Evolutionary conservation across 2,329 filamentous ascomycete species (phyloP).

Genomic region (Trichoderma breve): DNA sequence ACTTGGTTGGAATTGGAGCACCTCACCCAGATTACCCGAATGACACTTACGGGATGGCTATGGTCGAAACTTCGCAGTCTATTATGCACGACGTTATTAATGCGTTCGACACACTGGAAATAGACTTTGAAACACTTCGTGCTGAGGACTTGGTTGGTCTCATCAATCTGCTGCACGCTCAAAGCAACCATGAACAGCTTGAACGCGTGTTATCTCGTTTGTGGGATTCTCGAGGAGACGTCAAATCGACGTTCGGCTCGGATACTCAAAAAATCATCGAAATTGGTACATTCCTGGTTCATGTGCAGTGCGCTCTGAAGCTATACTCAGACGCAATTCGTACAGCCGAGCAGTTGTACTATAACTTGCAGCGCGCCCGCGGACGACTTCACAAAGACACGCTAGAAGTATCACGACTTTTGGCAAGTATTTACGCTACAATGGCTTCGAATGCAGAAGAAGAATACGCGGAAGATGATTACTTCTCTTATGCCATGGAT

Average conservation of each 20-base stretch:
- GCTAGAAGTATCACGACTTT: slow-evolving; percentile 27
- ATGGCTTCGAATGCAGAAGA: not conserved
- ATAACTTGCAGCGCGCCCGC: slow-evolving; percentile 29
- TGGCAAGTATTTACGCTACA: slow-evolving; percentile 25
- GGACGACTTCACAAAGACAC: slow-evolving; percentile 29
- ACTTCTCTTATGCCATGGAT: not conserved
- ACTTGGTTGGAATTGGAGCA: slow-evolving; percentile 42
- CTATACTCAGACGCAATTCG: slow-evolving; percentile 23
- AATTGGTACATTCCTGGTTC: not conserved
- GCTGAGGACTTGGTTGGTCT: slow-evolving; percentile 46
- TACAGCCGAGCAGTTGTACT: slow-evolving; percentile 28
- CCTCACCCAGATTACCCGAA: slow-evolving; percentile 32
- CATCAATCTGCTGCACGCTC: slow-evolving; percentile 46
- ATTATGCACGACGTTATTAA: slow-evolving; percentile 32
- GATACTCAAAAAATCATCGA: not conserved
- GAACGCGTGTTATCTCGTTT: slow-evolving; percentile 33
- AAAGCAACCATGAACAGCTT: slow-evolving; percentile 46
- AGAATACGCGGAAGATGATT: not conserved
- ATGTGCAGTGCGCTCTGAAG: not conserved
- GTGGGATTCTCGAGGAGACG: slow-evolving; percentile 26
- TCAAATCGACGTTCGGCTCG: slow-evolving; percentile 15
- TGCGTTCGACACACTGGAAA: slow-evolving; percentile 40
- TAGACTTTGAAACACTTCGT: slow-evolving; percentile 44
- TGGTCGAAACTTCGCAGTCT: not conserved
- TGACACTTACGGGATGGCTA: not conserved